Conservation (phyloP, 2,329 filamentous ascomycete species). For the Exophiala aquamarina region DNA sequence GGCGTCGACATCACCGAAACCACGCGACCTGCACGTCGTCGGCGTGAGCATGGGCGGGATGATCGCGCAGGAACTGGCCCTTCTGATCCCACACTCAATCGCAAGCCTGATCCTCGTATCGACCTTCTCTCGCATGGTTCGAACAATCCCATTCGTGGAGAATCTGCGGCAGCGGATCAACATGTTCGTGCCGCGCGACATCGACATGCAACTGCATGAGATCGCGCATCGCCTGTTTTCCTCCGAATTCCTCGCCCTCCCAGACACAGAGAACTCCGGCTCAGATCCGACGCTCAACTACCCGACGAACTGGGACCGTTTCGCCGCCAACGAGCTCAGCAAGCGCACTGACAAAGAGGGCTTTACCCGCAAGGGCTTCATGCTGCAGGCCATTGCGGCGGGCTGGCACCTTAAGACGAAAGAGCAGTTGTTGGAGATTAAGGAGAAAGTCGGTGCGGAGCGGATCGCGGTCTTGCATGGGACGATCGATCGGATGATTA, state of each 20-base stretch:
- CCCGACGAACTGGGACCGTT: constrained; percentile 75
- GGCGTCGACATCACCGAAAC: constrained; percentile 36
- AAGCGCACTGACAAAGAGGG: constrained; percentile 64
- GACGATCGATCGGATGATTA: constrained; percentile 74
- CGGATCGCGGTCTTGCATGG: constrained; percentile 79
- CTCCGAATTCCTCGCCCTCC: constrained; percentile 49
- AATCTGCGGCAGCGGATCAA: constrained; percentile 62
- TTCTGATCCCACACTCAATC: constrained; percentile 30
- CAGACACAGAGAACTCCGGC: constrained; percentile 28
- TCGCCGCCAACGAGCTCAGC: constrained; percentile 73
- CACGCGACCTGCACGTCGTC: constrained; percentile 63
- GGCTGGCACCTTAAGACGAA: constrained; percentile 76
- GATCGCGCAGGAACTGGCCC: constrained; percentile 78
- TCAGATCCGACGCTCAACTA: constrained; percentile 48
- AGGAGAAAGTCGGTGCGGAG: constrained; percentile 67
- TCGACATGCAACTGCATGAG: constrained; percentile 65
- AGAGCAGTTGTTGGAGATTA: constrained; percentile 65
- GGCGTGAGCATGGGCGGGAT: constrained; percentile 88
- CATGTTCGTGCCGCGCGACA: constrained; percentile 66
- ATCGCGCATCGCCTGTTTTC: constrained; percentile 68
- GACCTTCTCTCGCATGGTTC: constrained; percentile 62
- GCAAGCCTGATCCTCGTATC: constrained; percentile 59
- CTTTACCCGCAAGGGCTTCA: constrained; percentile 67
- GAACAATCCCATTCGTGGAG: constrained; percentile 58
- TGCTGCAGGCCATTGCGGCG: constrained; percentile 75